Conservation (phyloP, 2,329 filamentous ascomycete species). For the Thelonectria olida region DNA sequence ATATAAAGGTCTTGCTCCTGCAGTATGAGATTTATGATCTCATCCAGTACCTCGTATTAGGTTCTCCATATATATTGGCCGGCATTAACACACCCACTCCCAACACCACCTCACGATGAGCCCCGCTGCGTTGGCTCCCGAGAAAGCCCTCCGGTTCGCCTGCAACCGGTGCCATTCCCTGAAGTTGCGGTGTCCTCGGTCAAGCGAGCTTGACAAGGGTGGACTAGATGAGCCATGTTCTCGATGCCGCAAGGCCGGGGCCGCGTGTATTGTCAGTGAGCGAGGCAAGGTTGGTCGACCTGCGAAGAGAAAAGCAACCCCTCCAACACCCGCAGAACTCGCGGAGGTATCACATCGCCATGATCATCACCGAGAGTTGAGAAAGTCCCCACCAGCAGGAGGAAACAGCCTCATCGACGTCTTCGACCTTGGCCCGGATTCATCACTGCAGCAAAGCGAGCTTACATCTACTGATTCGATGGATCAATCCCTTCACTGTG, state of each 20-base stretch:
- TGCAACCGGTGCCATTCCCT: constrained; percentile 25
- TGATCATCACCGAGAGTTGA: background rate
- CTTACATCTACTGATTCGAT: constrained; percentile 9
- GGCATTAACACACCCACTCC: background rate
- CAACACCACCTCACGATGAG: constrained; percentile 1
- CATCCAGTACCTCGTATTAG: background rate
- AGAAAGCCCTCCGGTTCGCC: constrained; percentile 24
- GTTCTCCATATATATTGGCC: no score
- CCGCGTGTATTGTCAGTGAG: constrained; percentile 24
- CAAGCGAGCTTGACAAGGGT: constrained; percentile 17
- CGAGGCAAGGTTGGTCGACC: constrained; percentile 29
- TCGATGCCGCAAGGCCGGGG: constrained; percentile 28
- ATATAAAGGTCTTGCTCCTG: background rate
- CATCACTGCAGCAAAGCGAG: background rate
- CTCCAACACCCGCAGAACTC: background rate
- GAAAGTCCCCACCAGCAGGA: constrained; percentile 3
- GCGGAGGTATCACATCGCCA: constrained; percentile 1
- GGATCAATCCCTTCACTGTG: background rate
- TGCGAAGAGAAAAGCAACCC: constrained; percentile 18
- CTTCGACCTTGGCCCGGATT: constrained; percentile 6
- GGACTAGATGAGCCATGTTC: constrained; percentile 25
- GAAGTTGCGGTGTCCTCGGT: constrained; percentile 22
- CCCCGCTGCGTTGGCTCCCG: constrained; percentile 2
- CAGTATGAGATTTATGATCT: background rate
- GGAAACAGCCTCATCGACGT: constrained; percentile 11